Evolutionary conservation across 2,329 filamentous ascomycete species (phyloP).

Genomic region (Epichloe gansuensis): DNA sequence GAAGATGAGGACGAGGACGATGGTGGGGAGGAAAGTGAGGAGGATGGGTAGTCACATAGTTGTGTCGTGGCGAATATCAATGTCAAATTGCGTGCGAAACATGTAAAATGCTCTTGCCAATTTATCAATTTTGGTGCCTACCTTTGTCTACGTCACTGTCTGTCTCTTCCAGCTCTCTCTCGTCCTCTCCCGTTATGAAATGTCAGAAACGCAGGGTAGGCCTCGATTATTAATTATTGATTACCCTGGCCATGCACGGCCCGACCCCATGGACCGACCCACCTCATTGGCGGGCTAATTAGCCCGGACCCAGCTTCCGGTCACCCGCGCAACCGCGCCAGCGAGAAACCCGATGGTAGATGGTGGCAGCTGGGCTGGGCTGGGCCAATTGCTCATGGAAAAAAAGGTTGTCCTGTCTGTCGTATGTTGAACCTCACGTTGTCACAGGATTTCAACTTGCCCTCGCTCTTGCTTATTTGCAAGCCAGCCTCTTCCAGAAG

Average conservation of each 20-base stretch:
- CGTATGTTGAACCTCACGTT: no score
- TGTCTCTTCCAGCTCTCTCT: no score
- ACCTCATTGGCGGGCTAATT: neutral
- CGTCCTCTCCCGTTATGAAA: no score
- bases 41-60: neutral
- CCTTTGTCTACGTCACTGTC: no score
- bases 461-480: no score
- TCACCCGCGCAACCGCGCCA: constrained; percentile 12
- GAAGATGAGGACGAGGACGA: constrained; percentile 26
- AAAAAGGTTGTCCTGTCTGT: no score
- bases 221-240: neutral
- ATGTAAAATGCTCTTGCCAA: no score
- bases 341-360: neutral
- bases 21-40: constrained; percentile 10
- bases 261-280: neutral
- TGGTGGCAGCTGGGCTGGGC: neutral
- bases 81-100: neutral
- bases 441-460: no score
- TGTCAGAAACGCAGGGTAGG: neutral
- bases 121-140: no score
- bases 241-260: no score
- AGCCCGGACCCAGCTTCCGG: neutral
- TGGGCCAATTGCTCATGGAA: neutral
- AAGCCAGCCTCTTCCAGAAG: no score
- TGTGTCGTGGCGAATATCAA: neutral